Evolutionary conservation across 768 basidiomycete species (phyloP).

Genomic region (Collybia sordida): DNA sequence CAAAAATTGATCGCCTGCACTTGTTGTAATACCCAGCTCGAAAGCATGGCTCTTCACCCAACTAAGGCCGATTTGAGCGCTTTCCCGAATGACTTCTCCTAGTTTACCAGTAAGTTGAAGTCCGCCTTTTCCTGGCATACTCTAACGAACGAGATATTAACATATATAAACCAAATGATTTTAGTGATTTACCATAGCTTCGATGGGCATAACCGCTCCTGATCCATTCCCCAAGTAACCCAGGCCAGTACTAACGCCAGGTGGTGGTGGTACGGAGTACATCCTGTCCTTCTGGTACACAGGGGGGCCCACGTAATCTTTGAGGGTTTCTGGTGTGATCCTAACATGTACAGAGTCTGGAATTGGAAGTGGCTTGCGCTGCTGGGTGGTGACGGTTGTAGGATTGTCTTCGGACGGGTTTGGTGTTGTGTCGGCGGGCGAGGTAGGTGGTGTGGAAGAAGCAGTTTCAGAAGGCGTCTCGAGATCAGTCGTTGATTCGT

Average conservation of each 20-base stretch:
- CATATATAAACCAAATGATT: background rate
- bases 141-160: constrained; percentile 40
- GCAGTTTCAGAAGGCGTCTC: constrained; percentile 11
- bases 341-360: constrained; percentile 76
- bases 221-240: constrained; percentile 97
- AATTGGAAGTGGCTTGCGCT: constrained; percentile 78
- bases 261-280: constrained; percentile 77
- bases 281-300: constrained; percentile 94
- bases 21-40: constrained; percentile 81
- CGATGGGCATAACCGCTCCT: constrained; percentile 96
- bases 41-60: constrained; percentile 93
- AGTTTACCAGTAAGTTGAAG: constrained; percentile 96
- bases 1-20: constrained; percentile 72
- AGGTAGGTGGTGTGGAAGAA: constrained; percentile 7
- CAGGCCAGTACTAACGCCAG: constrained; percentile 92
- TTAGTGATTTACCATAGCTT: constrained; percentile 71
- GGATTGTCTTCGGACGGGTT: constrained; percentile 14
- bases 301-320: constrained; percentile 96
- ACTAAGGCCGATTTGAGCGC: constrained; percentile 90
- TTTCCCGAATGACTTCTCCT: constrained; percentile 96
- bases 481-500: constrained; percentile 10
- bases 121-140: constrained; percentile 94
- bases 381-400: constrained; percentile 70
- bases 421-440: constrained; percentile 19
- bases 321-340: constrained; percentile 85